phyloP scores from a whole-genome alignment of 345 rosid genomes.

The Geranium rotundifolium region DNA sequence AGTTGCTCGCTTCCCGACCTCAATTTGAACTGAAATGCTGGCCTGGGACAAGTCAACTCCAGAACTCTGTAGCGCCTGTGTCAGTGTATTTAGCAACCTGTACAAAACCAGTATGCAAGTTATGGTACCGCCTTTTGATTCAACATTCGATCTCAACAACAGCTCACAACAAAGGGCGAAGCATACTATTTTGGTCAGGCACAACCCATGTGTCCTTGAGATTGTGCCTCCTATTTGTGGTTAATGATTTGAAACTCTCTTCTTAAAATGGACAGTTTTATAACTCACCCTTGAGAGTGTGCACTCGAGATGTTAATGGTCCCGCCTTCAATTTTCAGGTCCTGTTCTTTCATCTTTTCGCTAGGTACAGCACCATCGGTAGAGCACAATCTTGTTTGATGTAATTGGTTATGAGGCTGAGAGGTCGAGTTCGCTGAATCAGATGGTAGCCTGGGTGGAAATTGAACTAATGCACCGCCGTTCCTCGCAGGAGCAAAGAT shows the following conservation, averaged over 20 bases:
- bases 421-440: conserved; percentile 24
- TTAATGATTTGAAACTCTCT: not conserved
- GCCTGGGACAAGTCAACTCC: conserved; percentile 90
- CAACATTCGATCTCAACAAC: too few species aligned
- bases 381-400: conserved; percentile 18
- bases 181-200: too few species aligned
- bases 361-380: conserved; percentile 26
- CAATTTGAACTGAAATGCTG: conserved; percentile 76
- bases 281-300: conserved; percentile 76
- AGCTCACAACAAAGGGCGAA: too few species aligned
- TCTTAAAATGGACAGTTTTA: not conserved
- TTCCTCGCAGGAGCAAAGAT: conserved; percentile 26
- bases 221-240: too few species aligned
- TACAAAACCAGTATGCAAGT: conserved; percentile 4
- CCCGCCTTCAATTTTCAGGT: conserved; percentile 53
- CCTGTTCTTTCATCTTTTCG: conserved; percentile 41
- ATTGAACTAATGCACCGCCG: conserved; percentile 25
- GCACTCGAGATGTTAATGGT: conserved; percentile 72
- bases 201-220: too few species aligned
- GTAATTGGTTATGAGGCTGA: conserved; percentile 21
- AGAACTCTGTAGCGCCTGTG: conserved; percentile 65
- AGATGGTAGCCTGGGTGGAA: conserved; percentile 25
- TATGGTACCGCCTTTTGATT: not conserved
- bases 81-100: conserved; percentile 72
- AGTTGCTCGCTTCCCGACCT: conserved; percentile 56